A percentile compares a stretch with the other conserved stretches of the same genome.
phyloP scores from a whole-genome alignment of 768 basidiomycete genomes.

The Lactarius vividus region DNA sequence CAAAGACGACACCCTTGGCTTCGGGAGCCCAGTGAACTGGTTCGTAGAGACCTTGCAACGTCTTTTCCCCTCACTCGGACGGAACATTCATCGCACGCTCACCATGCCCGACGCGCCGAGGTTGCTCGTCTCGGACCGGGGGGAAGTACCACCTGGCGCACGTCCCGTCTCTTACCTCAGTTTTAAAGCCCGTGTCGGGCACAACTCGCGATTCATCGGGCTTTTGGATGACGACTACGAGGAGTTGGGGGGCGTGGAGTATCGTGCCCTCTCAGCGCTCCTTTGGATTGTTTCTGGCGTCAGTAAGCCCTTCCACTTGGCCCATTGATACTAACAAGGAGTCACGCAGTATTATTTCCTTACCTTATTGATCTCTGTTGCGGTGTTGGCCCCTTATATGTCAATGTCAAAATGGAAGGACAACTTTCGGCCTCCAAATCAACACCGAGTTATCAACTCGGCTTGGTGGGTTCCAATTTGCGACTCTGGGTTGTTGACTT shows the following conservation, averaged over 20 bases:
- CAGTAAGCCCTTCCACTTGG: too few species aligned
- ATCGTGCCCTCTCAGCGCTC: conserved; percentile 54
- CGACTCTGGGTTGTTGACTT: neutral
- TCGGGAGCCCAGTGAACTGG: conserved; percentile 26
- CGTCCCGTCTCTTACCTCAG: conserved; percentile 34
- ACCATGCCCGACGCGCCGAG: conserved; percentile 73
- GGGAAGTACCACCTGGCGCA: conserved; percentile 10
- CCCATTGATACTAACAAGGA: too few species aligned
- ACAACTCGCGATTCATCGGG: conserved; percentile 71
- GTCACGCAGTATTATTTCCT: too few species aligned
- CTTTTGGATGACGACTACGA: conserved; percentile 78
- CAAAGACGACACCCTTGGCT: conserved; percentile 11
- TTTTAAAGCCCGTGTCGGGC: conserved; percentile 45
- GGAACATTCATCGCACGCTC: conserved; percentile 57
- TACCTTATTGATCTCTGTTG: too few species aligned
- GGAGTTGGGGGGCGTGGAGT: conserved; percentile 91
- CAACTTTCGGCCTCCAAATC: conserved; percentile 37
- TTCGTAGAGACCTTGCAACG: conserved; percentile 44
- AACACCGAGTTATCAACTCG: conserved; percentile 37
- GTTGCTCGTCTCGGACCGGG: conserved; percentile 34
- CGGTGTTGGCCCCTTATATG: conserved; percentile 42
- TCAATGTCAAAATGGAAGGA: conserved; percentile 38
- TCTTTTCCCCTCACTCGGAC: conserved; percentile 58
- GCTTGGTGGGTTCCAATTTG: too few species aligned
- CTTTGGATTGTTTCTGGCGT: conserved; percentile 52